A percentile compares a stretch with the other conserved stretches of the same genome.
Conservation (phyloP, 1,284 basidiomycete species). For the Blastosporella zonata region DNA sequence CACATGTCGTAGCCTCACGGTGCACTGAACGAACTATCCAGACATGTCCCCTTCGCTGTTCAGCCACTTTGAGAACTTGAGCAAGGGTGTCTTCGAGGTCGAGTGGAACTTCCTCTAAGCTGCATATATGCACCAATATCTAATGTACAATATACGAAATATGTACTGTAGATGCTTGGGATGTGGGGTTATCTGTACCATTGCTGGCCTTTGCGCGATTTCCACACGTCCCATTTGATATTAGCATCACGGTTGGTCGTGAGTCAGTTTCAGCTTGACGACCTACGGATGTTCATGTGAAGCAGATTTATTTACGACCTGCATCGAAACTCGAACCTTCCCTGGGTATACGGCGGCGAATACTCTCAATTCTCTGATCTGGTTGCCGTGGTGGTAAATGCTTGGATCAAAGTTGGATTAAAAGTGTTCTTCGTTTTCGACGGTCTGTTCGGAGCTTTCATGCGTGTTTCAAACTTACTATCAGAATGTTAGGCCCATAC, state of each 20-base stretch:
- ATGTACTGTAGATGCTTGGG: slow-evolving; percentile 1
- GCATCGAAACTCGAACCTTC: slow-evolving; percentile 58
- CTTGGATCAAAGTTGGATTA: slow-evolving; percentile 75
- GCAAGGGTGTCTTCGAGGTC: slow-evolving; percentile 20
- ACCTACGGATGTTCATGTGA: slow-evolving; percentile 13
- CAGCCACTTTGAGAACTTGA: slow-evolving; percentile 17
- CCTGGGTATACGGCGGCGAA: slow-evolving; percentile 88
- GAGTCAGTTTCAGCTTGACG: slow-evolving; percentile 37
- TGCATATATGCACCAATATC: neutral
- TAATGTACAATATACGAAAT: neutral
- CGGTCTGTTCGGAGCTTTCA: slow-evolving; percentile 49
- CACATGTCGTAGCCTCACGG: neutral
- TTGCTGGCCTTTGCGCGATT: slow-evolving; percentile 12
- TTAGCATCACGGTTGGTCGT: slow-evolving; percentile 90
- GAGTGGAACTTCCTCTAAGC: slow-evolving; percentile 20
- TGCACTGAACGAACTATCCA: slow-evolving; percentile 8
- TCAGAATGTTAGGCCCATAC: slow-evolving; percentile 52
- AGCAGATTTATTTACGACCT: slow-evolving; percentile 80
- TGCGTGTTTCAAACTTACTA: slow-evolving; percentile 25
- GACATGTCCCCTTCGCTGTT: slow-evolving; percentile 25
- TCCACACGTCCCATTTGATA: slow-evolving; percentile 34
- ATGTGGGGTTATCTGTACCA: neutral
- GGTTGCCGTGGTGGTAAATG: slow-evolving; percentile 52
- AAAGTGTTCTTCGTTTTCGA: slow-evolving; percentile 88
- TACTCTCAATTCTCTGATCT: slow-evolving; percentile 59